These are phyloP conservation scores for Stromatinia cepivora DNA, from an alignment of 2,329 filamentous ascomycete genomes.

Conservation along the genomic window DNA sequence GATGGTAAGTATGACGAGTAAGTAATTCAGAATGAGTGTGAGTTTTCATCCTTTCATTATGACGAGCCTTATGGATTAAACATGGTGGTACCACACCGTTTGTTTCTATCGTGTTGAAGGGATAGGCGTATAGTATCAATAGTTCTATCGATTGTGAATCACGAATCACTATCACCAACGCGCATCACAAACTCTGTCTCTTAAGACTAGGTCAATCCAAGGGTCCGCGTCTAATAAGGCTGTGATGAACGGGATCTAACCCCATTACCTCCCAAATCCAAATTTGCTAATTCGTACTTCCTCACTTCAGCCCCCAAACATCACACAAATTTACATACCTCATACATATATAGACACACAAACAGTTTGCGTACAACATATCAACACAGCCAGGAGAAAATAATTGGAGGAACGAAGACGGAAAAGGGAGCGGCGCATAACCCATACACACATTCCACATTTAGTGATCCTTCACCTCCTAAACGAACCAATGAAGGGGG, in stretches of 20 bases:
- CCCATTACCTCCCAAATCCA: background rate
- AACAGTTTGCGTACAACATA: background rate
- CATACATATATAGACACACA: background rate
- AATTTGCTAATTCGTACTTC: background rate
- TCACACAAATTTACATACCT: background rate
- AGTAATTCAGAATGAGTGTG: background rate
- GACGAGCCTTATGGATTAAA: background rate
- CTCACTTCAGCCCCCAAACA: slow-evolving; percentile 10
- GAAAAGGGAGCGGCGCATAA: slow-evolving; percentile 7
- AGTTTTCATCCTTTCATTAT: background rate
- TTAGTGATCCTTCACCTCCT: background rate
- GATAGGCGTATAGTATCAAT: slow-evolving; percentile 1
- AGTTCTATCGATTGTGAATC: background rate
- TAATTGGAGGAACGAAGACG: background rate
- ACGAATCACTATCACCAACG: background rate
- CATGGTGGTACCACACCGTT: background rate
- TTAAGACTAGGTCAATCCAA: background rate
- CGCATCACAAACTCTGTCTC: background rate
- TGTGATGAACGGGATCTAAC: background rate
- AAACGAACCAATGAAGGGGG: slow-evolving; percentile 11
- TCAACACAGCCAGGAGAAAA: background rate
- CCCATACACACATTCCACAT: background rate
- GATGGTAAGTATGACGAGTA: background rate
- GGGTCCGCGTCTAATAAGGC: background rate
- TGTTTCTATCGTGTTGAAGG: background rate